phyloP scores from a whole-genome alignment of 306 rosid genomes.

The Geum urbanum region DNA sequence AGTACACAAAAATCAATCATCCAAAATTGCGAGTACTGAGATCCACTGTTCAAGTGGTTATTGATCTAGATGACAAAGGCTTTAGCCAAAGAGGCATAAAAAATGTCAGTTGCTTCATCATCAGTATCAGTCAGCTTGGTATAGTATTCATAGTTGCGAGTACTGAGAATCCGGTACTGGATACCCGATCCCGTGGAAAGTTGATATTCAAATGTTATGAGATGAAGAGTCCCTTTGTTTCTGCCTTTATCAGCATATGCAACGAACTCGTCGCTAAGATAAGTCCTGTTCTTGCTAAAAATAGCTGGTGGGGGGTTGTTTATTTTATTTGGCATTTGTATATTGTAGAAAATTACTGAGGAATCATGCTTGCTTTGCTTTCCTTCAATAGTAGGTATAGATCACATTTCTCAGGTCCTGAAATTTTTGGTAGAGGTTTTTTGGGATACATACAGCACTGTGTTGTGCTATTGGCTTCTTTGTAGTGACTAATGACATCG shows the following conservation, averaged over 20 bases:
- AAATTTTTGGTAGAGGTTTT: slow-evolving; percentile 36
- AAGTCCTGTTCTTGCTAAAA: too few species aligned
- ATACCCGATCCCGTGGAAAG: neutral
- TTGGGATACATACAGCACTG: slow-evolving; percentile 28
- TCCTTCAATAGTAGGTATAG: neutral
- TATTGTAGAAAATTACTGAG: slow-evolving; percentile 18
- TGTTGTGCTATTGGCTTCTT: slow-evolving; percentile 25
- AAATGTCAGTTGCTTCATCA: too few species aligned
- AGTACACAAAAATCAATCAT: too few species aligned
- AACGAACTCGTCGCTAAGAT: too few species aligned
- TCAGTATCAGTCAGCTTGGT: too few species aligned
- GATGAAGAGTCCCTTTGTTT: neutral
- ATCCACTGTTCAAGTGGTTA: too few species aligned
- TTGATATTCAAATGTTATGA: neutral
- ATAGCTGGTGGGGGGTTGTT: slow-evolving; percentile 21
- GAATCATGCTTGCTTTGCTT: too few species aligned
- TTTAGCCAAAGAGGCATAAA: too few species aligned
- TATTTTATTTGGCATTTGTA: slow-evolving; percentile 21
- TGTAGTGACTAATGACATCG: too few species aligned
- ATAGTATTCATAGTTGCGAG: neutral
- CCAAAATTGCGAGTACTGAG: too few species aligned
- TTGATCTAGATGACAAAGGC: too few species aligned
- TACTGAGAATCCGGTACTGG: neutral
- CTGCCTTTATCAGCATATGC: neutral
- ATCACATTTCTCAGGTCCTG: slow-evolving; percentile 11